These are phyloP conservation scores for Dryas integrifolia DNA, from an alignment of 331 rosid genomes.

Conservation along the genomic window DNA sequence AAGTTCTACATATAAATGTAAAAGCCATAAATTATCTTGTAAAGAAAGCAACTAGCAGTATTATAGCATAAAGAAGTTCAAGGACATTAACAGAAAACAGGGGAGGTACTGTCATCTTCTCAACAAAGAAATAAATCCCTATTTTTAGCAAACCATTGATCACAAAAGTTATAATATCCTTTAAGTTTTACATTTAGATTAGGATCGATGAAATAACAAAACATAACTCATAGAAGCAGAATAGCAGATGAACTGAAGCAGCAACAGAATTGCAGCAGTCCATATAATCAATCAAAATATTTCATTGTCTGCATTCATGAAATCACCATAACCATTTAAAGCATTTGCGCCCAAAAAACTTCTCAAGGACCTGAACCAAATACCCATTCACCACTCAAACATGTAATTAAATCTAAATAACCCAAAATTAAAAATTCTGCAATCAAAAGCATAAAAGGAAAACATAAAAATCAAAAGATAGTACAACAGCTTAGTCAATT, in stretches of 20 bases:
- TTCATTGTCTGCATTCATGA: conserved; percentile 78
- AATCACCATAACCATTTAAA: conserved; percentile 80
- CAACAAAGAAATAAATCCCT: neutral
- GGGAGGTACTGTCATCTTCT: conserved; percentile 5
- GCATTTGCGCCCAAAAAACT: conserved; percentile 80
- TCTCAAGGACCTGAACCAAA: conserved; percentile 78
- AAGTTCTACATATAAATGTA: neutral
- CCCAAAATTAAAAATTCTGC: conserved; percentile 7
- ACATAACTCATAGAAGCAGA: conserved; percentile 50
- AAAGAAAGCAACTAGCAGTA: neutral
- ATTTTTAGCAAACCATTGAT: conserved; percentile 18
- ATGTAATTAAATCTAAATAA: conserved; percentile 35
- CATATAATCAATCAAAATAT: conserved; percentile 73
- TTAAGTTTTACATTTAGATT: conserved; percentile 48
- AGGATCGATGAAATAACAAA: conserved; percentile 42
- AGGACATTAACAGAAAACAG: neutral
- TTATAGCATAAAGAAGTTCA: neutral
- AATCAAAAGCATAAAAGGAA: neutral
- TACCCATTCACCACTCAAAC: conserved; percentile 53
- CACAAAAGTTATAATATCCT: conserved; percentile 34
- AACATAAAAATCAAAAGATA: neutral
- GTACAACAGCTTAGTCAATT: neutral
- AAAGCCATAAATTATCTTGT: neutral
- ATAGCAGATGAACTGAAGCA: conserved; percentile 57
- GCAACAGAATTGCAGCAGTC: conserved; percentile 73